A percentile compares a stretch with the other conserved stretches of the same genome.
Conservation (phyloP, 2,329 filamentous ascomycete genomes). For the Colletotrichum sp. region DNA sequence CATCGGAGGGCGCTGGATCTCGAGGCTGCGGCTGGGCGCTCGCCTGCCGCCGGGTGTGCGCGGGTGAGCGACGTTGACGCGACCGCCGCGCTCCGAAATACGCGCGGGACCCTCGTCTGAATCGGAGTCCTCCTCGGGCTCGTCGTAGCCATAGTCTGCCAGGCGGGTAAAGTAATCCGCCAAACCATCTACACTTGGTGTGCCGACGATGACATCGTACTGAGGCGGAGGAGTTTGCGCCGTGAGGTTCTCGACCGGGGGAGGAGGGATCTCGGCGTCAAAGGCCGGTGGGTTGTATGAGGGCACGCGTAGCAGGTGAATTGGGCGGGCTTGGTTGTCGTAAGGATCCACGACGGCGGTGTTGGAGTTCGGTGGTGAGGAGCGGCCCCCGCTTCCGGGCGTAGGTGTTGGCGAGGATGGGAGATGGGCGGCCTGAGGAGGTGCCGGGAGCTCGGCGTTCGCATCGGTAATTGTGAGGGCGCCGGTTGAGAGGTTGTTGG, state of each 20-base stretch:
- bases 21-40: slow-evolving; percentile 62
- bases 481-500: slow-evolving; percentile 67
- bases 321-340: slow-evolving; percentile 64
- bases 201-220: slow-evolving; percentile 80
- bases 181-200: slow-evolving; percentile 69
- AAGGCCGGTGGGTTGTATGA: slow-evolving; percentile 91
- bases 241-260: slow-evolving; percentile 48
- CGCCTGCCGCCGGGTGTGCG: slow-evolving; percentile 57
- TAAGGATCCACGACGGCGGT: not conserved
- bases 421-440: slow-evolving; percentile 65
- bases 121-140: slow-evolving; percentile 47
- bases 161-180: slow-evolving; percentile 89
- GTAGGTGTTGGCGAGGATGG: slow-evolving; percentile 24
- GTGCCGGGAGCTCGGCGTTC: slow-evolving; percentile 42
- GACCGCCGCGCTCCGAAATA: slow-evolving; percentile 55
- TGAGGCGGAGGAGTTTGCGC: slow-evolving; percentile 82
- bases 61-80: slow-evolving; percentile 64
- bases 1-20: slow-evolving; percentile 52
- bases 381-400: not conserved
- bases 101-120: slow-evolving; percentile 50
- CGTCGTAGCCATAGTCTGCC: slow-evolving; percentile 68
- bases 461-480: slow-evolving; percentile 47
- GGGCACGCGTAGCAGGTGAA: slow-evolving; percentile 82
- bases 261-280: slow-evolving; percentile 79
- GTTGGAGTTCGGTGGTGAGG: slow-evolving; percentile 13